Conservation (phyloP, 345 rosid species). For the Heritiera fomes region DNA sequence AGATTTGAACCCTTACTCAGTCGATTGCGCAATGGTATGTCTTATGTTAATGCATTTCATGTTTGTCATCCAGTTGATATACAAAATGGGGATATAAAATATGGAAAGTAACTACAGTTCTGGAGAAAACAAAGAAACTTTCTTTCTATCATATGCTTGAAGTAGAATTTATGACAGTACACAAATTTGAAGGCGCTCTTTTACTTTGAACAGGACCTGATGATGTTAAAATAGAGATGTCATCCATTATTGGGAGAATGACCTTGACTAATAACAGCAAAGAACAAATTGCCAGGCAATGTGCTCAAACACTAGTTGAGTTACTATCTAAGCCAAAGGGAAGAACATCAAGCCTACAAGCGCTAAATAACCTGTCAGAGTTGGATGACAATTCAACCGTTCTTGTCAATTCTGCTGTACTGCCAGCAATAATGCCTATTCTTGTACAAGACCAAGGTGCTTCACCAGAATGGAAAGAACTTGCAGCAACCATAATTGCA, state of each 20-base stretch:
- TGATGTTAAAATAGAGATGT: slow-evolving; percentile 44
- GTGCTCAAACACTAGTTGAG: slow-evolving; percentile 34
- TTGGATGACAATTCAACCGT: slow-evolving; percentile 43
- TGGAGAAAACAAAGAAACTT: neutral
- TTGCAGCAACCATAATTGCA: slow-evolving; percentile 40
- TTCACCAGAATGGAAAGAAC: slow-evolving; percentile 30
- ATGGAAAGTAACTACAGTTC: neutral
- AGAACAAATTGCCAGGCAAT: slow-evolving; percentile 39
- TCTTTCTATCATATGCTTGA: slow-evolving; percentile 8
- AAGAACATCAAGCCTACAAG: slow-evolving; percentile 38
- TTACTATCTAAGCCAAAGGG: slow-evolving; percentile 32
- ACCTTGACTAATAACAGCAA: slow-evolving; percentile 41
- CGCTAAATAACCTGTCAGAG: slow-evolving; percentile 42
- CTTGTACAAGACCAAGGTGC: slow-evolving; percentile 31
- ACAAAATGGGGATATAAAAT: neutral
- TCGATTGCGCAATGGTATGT: slow-evolving; percentile 35
- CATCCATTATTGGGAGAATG: slow-evolving; percentile 44
- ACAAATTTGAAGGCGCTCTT: neutral
- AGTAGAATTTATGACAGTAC: neutral
- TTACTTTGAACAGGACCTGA: slow-evolving; percentile 36
- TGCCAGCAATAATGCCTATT: slow-evolving; percentile 38
- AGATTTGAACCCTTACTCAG: slow-evolving; percentile 47
- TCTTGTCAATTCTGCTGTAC: slow-evolving; percentile 40
- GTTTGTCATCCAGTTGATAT: slow-evolving; percentile 10
- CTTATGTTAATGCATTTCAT: slow-evolving; percentile 6